Conservation (phyloP, 1,284 basidiomycete genomes). For the Malassezia cuniculi region DNA sequence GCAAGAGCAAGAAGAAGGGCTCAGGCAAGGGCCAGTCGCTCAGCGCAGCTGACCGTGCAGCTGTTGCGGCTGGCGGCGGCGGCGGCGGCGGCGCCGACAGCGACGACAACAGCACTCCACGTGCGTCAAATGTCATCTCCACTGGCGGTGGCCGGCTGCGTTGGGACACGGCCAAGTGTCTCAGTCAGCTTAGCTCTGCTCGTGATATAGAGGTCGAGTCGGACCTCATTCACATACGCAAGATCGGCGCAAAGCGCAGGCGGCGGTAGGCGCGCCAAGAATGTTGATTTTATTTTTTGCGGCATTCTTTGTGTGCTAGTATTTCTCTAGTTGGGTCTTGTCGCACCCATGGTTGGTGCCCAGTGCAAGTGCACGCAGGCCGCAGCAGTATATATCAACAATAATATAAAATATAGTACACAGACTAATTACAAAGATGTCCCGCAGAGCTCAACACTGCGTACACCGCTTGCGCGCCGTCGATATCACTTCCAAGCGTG, state of each 20-base stretch:
- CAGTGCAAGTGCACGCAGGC: no score
- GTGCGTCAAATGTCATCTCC: slow-evolving; percentile 17
- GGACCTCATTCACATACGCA: slow-evolving; percentile 42
- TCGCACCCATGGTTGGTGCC: no score
- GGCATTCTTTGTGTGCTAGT: no score
- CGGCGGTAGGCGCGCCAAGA: slow-evolving; percentile 7
- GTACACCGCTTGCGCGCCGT: no score
- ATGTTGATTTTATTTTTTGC: no score
- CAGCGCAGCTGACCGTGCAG: slow-evolving; percentile 21
- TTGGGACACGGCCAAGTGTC: slow-evolving; percentile 40
- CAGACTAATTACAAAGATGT: no score
- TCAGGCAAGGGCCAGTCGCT: slow-evolving; percentile 16
- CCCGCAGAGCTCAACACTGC: no score
- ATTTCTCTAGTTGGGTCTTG: no score
- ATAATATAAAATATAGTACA: no score
- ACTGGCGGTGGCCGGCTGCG: slow-evolving; percentile 32
- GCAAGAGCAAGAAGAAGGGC: slow-evolving; percentile 14
- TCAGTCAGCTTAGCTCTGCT: slow-evolving; percentile 37
- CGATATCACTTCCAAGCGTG: slow-evolving; percentile 41
- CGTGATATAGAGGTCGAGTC: slow-evolving; percentile 43
- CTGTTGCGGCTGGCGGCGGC: slow-evolving; percentile 14
- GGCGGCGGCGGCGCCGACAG: slow-evolving; percentile 18
- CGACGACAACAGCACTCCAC: slow-evolving; percentile 18
- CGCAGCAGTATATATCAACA: no score
- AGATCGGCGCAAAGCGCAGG: slow-evolving; percentile 38